These are phyloP conservation scores for Zygosaccharomyces pseudobailii DNA, from an alignment of 1,139 yeast genomes.

Conservation along the genomic window DNA sequence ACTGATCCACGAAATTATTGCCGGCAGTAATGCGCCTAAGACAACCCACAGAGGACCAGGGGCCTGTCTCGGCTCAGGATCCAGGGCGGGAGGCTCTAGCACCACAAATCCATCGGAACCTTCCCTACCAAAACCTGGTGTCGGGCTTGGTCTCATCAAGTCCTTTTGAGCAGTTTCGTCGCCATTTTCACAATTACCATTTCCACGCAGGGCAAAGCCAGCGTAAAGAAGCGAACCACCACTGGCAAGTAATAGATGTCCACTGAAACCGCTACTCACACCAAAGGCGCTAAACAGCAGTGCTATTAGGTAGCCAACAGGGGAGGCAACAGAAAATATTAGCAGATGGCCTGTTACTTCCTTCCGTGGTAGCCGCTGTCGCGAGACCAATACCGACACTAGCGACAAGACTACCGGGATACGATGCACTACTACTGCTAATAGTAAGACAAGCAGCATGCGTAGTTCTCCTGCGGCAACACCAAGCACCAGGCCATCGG, in stretches of 20 bases:
- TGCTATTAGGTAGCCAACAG: constrained; percentile 29
- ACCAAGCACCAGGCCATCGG: constrained; percentile 65
- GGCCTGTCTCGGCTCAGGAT: not conserved
- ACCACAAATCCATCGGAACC: constrained; percentile 1
- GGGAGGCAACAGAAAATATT: constrained; percentile 33
- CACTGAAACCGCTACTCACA: constrained; percentile 22
- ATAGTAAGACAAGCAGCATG: constrained; percentile 42
- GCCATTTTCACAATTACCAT: not conserved
- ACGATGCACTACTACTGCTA: constrained; percentile 58
- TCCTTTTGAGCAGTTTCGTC: not conserved
- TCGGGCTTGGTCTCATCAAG: not conserved
- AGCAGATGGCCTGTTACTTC: constrained; percentile 29
- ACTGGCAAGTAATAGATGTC: constrained; percentile 31
- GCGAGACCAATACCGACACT: constrained; percentile 35
- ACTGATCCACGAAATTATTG: not conserved
- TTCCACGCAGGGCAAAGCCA: constrained; percentile 3
- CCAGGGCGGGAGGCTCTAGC: not conserved
- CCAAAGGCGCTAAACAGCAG: constrained; percentile 8
- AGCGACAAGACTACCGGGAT: constrained; percentile 62
- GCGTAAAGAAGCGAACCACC: constrained; percentile 36
- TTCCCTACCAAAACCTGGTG: constrained; percentile 1
- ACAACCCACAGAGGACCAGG: not conserved
- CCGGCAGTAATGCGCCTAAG: not conserved
- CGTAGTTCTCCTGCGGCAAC: constrained; percentile 44
- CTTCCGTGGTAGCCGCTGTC: constrained; percentile 29